Evolutionary conservation across 768 basidiomycete species (phyloP), one percentile per base, ranked within the genome.

Genomic region (Austroboletus festivus): DNA sequence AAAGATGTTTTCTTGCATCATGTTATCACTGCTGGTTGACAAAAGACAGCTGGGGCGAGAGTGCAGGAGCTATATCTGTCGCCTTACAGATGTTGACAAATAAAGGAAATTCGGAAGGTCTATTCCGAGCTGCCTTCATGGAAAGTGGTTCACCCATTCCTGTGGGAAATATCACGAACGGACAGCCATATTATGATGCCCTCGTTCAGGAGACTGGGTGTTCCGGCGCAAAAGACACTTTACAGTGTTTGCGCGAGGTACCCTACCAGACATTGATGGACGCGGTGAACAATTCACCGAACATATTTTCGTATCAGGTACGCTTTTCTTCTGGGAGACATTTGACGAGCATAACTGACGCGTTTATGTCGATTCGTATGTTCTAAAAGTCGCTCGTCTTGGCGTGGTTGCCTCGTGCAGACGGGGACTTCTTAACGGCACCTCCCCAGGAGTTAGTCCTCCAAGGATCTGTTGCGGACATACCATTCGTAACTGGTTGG

Each of bases 121-220:
- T 67, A 18, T 66, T 66, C 55, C 48, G 58, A 8, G 60, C 46
- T 13, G 62, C 51, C 44, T 55, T 61, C 40, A 76, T 79, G 75
- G 63, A 74, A 48, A 73, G 73, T n/a, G 73, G 75, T 3, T 61
- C 67, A 0, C 70, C 71, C 0, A 56, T 67, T 12, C 46, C 58
- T 3, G 9, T 52, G 0, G 49, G 52, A 4, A 53, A 61, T 31
- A 61, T 63, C 20, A 57, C 55, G 11, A 5, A 50, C 19, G 58
- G 56, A 26, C 63, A 65, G 19, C 48, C 52, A 12, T 53, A 51
- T 23, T 71, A 69, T 40, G 66, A 72, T 33, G 40, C 48, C 2
- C 49, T 73, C n/a, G 62, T 67, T 24, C 33, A 23, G 1, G 52
- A 56, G 21, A 64, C 66, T 0, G 58, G 60, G 2, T 73, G 72